Evolutionary conservation across 106 monocot species (phyloP), one percentile per base, ranked within the genome.

Genomic region (Dendrobium nobile): DNA sequence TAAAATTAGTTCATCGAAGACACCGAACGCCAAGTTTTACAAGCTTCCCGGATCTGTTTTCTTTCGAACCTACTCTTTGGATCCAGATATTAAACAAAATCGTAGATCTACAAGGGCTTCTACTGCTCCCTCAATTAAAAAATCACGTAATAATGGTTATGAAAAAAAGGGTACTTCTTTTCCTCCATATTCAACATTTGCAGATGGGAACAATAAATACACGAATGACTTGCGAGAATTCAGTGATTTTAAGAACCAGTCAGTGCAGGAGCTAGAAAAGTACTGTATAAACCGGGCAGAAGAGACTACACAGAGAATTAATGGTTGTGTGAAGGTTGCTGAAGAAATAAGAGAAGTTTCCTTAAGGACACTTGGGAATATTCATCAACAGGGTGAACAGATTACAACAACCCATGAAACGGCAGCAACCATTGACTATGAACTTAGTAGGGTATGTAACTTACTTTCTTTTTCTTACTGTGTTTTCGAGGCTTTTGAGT

Each of bases 311-410:
- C 47, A 85, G 1, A 90, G 77, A 77, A 80, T 90, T 41, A 83
- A 92, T 77, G 81, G 74, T 9, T 90, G 92, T 24, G 10, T 95
- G 73, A 90, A 83, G 84, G 88, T 95, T 75, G 95, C 95, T 47
- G 92, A 95, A 76, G 83, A 86, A 68, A 92, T 95, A 20, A 90
- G 73, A 77, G 90, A 88, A 68, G 90, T 88, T 75, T 92, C 90
- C 4, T 73, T 88, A 6, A 90, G 76, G 41, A 95, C 89, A 47
- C 84, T 95, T 20, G 85, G 87, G 26, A 81, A 81, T 20, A 82
- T 95, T 84, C 92, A 95, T 76, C 90, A 95, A 77, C 92, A 92
- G 75, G 95, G 95, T 6, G 86, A 92, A 64, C 92, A 92, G 85
- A 92, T 95, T 51, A 67, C 74, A 20, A 77, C 84, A 20, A 92